phyloP scores from a whole-genome alignment of 2,329 filamentous ascomycete genomes.

The Aspergillus calidoustus region DNA sequence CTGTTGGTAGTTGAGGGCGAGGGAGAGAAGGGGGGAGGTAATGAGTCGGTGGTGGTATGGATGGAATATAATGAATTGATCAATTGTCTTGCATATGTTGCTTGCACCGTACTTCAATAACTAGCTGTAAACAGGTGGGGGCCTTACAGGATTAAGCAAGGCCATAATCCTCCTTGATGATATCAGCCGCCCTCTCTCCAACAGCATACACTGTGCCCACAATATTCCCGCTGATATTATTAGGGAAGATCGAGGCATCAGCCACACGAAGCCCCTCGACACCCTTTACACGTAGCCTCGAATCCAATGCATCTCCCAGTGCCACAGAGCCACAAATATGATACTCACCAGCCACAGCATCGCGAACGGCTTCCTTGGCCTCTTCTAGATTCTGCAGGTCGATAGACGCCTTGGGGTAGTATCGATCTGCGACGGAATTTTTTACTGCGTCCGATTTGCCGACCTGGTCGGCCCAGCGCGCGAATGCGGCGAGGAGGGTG shows the following conservation, averaged over 20 bases:
- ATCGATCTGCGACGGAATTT: slow-evolving; percentile 12
- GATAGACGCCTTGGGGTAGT: slow-evolving; percentile 17
- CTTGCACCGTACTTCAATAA: not conserved
- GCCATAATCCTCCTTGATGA: slow-evolving; percentile 36
- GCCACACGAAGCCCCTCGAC: slow-evolving; percentile 32
- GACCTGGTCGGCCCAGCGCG: slow-evolving; percentile 26
- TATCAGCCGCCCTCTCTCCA: slow-evolving; percentile 40
- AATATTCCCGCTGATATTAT: slow-evolving; percentile 37
- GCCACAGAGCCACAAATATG: slow-evolving; percentile 34
- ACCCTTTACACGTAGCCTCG: slow-evolving; percentile 33
- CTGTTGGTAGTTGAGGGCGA: not conserved
- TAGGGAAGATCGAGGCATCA: slow-evolving; percentile 36
- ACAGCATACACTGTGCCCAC: slow-evolving; percentile 37
- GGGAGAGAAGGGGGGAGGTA: not conserved
- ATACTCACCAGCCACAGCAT: slow-evolving; percentile 12
- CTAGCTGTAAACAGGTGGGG: not conserved
- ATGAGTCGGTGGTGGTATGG: not conserved
- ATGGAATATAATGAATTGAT: not conserved
- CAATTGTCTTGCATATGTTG: too few relatives aligned
- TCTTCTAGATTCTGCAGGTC: slow-evolving; percentile 22
- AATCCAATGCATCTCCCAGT: slow-evolving; percentile 38
- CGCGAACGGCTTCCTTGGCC: slow-evolving; percentile 22
- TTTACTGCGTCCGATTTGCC: slow-evolving; percentile 4
- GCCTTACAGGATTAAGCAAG: not conserved
- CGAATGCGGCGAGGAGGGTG: slow-evolving; percentile 23